Percentiles rank a stretch among this genome's conserved stretches.
These are phyloP conservation scores for Silybum marianum DNA, from an alignment of 129 eudicot species.

Conservation along the genomic window DNA sequence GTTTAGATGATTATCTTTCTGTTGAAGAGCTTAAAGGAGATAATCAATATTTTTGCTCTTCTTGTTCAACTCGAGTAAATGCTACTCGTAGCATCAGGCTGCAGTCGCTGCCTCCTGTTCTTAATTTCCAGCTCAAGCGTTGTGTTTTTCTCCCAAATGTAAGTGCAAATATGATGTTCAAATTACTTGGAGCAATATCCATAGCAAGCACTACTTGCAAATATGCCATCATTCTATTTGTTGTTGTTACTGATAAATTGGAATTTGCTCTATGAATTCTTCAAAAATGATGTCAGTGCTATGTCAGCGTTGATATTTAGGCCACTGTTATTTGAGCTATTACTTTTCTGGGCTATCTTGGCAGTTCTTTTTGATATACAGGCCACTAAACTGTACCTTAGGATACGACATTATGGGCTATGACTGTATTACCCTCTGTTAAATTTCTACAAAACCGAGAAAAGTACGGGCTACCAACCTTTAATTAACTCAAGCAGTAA, in stretches of 20 bases:
- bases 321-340: neutral
- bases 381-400: neutral
- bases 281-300: neutral
- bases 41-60: conserved; percentile 84
- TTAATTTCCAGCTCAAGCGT: conserved; percentile 98
- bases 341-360: neutral
- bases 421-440: neutral
- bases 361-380: neutral
- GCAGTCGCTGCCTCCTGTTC: conserved; percentile 86
- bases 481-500: neutral
- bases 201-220: conserved; percentile 1
- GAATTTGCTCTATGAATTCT: neutral
- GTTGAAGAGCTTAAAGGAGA: conserved; percentile 93
- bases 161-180: conserved; percentile 16
- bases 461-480: neutral
- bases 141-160: conserved; percentile 95
- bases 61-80: conserved; percentile 81
- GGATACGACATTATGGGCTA: neutral
- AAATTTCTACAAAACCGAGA: neutral
- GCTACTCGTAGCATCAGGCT: conserved; percentile 93
- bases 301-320: neutral
- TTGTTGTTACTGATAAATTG: neutral
- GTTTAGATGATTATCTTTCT: conserved; percentile 87
- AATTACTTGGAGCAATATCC: neutral
- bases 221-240: neutral